Base-by-base conservation (phyloP, 805 yeast species). In the Spathaspora gorwiae region DNA sequence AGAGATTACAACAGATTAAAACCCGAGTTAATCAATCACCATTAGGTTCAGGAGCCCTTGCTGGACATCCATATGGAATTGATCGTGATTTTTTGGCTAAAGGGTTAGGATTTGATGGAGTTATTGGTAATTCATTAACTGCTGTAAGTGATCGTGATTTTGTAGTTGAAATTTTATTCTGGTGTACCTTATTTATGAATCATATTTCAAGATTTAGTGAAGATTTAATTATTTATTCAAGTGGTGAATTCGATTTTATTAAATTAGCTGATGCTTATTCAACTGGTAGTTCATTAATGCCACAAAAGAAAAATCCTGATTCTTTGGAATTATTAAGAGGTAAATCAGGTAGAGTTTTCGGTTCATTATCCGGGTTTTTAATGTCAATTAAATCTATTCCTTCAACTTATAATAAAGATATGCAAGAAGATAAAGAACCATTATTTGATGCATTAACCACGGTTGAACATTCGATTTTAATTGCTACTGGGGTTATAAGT, bases 381-480 rank as follows among this genome's bases (percentile, higher is more conserved):
- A 94, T 94, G 97, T 82, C 96, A 24, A 75, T 89, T 58, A 94
- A 94, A 69, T 90, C 96, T n/a, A 88, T 92, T 50, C 99, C 99
- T 35, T 90, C 98, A 10, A 88, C 98, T 15, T 94, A 94, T 68
- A 90, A 94, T 73, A 94, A 94, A 72, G 99, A 94, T 66, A 84
- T 94, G 84, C 99, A 94, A 73, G 99, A 94, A 68, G 99, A 94
- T 68, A 94, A 94, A 67, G 99, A 94, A 68, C 97, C 99, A n/a
- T 73, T 94, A 51, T 94, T 94, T 59, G 99, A 94, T 68, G 81
- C 87, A 54, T 69, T 94, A 64, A 73, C 80, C 42, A 92, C 99
- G 1, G 95, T 92, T 24, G 95, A 89, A 56, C 98, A 94, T 69
- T 94, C 98, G 1, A 78, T 90, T 39, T 75, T 87, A 53, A 94